Evolutionary conservation across 2,329 filamentous ascomycete genomes (phyloP).

Genomic region (Aspergillus quadrilineatus): DNA sequence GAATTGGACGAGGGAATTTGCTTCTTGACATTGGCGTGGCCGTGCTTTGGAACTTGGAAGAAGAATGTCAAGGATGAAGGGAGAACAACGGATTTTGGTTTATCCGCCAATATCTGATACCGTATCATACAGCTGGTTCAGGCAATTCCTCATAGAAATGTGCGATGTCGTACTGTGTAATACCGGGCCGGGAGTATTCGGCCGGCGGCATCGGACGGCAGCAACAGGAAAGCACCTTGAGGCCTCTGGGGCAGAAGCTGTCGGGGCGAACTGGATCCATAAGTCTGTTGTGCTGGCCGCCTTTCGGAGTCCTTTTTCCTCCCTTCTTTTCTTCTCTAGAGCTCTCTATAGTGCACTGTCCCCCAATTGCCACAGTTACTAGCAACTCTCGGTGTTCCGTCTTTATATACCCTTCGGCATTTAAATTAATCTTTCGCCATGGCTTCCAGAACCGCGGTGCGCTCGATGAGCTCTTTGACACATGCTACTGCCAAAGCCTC

Average conservation of each 20-base stretch:
- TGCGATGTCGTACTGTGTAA: conserved; percentile 4
- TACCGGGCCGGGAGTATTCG: conserved; percentile 29
- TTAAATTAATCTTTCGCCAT: conserved; percentile 28
- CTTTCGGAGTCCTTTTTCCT: conserved; percentile 13
- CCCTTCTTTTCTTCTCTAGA: conserved; percentile 10
- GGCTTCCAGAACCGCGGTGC: conserved; percentile 40
- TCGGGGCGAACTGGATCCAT: neutral
- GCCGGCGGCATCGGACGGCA: conserved; percentile 24
- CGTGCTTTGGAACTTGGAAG: neutral
- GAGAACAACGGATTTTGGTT: conserved; percentile 18
- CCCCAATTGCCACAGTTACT: conserved; percentile 4
- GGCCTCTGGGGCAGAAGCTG: neutral
- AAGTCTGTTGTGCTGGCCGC: conserved; percentile 11
- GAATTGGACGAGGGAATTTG: conserved; percentile 27
- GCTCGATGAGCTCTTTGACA: conserved; percentile 38
- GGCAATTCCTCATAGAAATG: neutral
- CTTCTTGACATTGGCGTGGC: neutral
- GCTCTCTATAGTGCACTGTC: neutral
- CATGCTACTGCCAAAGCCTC: conserved; percentile 31
- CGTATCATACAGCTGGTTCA: neutral
- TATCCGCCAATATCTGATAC: conserved; percentile 19
- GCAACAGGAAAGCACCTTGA: conserved; percentile 6
- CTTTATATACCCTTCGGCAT: conserved; percentile 9
- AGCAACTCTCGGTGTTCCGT: neutral
- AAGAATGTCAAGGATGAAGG: conserved; percentile 2